Evolutionary conservation across 1,139 yeast genomes (phyloP).

Genomic region (Suhomyces bokatorum): DNA sequence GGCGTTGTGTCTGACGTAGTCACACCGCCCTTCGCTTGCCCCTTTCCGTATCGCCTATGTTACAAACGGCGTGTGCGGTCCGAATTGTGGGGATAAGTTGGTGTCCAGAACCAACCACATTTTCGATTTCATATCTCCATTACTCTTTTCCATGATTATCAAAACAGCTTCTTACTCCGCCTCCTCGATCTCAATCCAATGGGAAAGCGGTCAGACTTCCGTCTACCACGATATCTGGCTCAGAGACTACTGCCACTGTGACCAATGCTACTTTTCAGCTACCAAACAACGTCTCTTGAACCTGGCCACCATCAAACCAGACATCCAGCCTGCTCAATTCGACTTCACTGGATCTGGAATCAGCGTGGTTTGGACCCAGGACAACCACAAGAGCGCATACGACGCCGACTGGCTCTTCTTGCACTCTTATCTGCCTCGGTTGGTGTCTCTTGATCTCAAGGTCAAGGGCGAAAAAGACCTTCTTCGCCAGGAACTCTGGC

Average conservation of each 20-base stretch:
- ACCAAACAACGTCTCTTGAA: constrained; percentile 68
- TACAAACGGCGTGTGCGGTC: background rate
- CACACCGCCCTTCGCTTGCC: background rate
- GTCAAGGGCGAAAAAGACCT: constrained; percentile 31
- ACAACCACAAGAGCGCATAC: constrained; percentile 52
- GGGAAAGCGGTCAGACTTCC: constrained; percentile 17
- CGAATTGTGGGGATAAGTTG: background rate
- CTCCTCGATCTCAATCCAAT: constrained; percentile 11
- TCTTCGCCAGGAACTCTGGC: constrained; percentile 47
- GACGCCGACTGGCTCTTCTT: constrained; percentile 52
- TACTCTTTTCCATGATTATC: constrained; percentile 5
- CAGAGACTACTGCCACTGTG: constrained; percentile 69
- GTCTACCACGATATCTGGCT: constrained; percentile 61
- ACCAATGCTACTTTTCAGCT: constrained; percentile 55
- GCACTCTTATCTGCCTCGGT: constrained; percentile 61
- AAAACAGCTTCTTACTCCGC: constrained; percentile 3
- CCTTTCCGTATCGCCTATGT: background rate
- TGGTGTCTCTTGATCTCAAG: constrained; percentile 33
- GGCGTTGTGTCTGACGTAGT: background rate
- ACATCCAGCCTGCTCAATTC: constrained; percentile 38
- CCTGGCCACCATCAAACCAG: constrained; percentile 53
- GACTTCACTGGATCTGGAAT: constrained; percentile 20
- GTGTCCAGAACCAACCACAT: background rate
- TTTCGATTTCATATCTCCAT: background rate
- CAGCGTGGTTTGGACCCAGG: constrained; percentile 47